Percentiles rank a stretch among this genome's conserved stretches.
These are phyloP conservation scores for Xylaria sp. DNA, from an alignment of 2,329 filamentous ascomycete genomes.

Conservation along the genomic window DNA sequence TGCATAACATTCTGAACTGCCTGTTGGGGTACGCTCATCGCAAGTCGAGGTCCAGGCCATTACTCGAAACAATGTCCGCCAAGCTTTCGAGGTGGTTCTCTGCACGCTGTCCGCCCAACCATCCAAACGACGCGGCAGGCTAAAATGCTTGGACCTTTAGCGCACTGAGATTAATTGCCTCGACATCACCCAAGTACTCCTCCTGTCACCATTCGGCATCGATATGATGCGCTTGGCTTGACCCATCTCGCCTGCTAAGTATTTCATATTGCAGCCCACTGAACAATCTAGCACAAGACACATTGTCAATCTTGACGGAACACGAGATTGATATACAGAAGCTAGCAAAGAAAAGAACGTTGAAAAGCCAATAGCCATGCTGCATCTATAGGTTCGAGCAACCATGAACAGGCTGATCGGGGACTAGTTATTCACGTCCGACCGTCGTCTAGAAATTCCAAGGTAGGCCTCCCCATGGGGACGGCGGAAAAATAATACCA, in stretches of 20 bases:
- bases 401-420: neutral
- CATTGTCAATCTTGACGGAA: neutral
- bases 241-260: neutral
- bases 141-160: conserved; percentile 28
- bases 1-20: conserved; percentile 24
- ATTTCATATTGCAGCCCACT: neutral
- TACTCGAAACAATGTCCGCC: conserved; percentile 2
- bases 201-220: conserved; percentile 3
- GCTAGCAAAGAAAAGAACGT: neutral
- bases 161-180: conserved; percentile 12
- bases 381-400: neutral
- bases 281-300: no score
- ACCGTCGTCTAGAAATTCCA: neutral
- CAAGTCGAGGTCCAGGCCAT: conserved; percentile 25
- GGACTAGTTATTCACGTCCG: neutral
- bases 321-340: neutral
- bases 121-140: conserved; percentile 14
- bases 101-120: neutral
- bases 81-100: conserved; percentile 11
- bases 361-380: neutral
- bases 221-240: conserved; percentile 5
- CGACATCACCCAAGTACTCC: neutral
- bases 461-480: conserved; percentile 2
- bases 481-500: conserved; percentile 13
- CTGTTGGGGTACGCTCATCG: conserved; percentile 32